Evolutionary conservation across 176 grass and related monocot species (phyloP).

Genomic region (Elymus sibiricus): DNA sequence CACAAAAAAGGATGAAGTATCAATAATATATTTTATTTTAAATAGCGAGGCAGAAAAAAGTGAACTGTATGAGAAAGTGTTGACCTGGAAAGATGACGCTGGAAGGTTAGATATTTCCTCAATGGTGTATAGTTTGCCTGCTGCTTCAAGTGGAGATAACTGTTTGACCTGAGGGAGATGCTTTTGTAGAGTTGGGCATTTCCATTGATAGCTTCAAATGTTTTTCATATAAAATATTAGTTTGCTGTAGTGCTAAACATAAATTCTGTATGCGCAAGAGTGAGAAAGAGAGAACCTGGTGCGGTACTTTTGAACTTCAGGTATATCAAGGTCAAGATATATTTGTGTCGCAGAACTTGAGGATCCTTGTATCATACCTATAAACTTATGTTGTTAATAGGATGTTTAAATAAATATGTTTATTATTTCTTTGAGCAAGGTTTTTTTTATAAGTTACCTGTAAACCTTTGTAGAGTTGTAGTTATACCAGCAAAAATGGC

Average conservation of each 20-base stretch:
- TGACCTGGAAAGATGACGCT: not conserved
- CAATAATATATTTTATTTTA: not conserved
- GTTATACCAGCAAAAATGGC: not conserved
- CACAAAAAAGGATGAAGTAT: not conserved
- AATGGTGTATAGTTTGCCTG: not conserved
- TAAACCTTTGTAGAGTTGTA: not conserved
- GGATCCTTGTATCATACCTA: not conserved
- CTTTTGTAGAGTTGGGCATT: not conserved
- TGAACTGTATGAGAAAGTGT: not conserved
- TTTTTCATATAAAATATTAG: not conserved
- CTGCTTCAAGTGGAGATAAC: not conserved
- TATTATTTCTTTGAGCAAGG: not conserved
- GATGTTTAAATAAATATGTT: not conserved
- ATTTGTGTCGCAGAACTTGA: not conserved
- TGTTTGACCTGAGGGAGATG: not conserved
- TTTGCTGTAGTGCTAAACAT: not conserved
- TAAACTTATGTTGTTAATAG: not conserved
- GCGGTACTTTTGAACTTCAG: not conserved
- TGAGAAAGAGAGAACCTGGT: not conserved
- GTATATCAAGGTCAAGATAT: not conserved
- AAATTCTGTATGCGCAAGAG: not conserved
- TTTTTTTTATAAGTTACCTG: not conserved
- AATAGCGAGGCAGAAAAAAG: too few species aligned
- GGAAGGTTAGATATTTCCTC: not conserved
- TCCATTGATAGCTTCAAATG: not conserved